A percentile compares a stretch with the other conserved stretches of the same genome.
These are phyloP conservation scores for Candida albicans DNA, from an alignment of 1,139 yeast genomes.

Conservation along the genomic window DNA sequence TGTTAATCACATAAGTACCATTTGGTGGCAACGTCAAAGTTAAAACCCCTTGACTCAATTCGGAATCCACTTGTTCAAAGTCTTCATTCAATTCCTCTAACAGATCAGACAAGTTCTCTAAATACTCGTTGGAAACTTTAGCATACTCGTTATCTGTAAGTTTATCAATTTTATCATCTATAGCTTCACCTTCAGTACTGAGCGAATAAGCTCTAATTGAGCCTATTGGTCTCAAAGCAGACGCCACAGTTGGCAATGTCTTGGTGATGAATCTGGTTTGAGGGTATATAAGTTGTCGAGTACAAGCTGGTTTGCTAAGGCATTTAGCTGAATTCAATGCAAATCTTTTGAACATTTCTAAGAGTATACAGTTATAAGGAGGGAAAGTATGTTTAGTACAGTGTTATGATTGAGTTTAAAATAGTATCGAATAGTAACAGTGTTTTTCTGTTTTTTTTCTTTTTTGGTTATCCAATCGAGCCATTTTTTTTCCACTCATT, in stretches of 20 bases:
- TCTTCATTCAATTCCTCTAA: constrained; percentile 64
- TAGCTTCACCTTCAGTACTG: constrained; percentile 50
- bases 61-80: constrained; percentile 69
- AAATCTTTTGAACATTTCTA: constrained; percentile 9
- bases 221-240: background rate
- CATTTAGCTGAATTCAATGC: constrained; percentile 1
- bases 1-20: constrained; percentile 86
- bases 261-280: background rate
- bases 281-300: background rate
- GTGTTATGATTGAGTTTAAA: no score
- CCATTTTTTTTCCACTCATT: no score
- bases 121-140: constrained; percentile 54
- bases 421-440: no score
- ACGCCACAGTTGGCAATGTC: constrained; percentile 6
- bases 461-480: background rate
- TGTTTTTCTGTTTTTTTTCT: constrained; percentile 1
- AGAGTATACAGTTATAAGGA: no score
- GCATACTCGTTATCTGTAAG: constrained; percentile 56
- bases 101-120: constrained; percentile 63
- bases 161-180: constrained; percentile 51
- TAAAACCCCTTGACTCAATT: constrained; percentile 80
- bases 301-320: background rate
- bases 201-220: constrained; percentile 20
- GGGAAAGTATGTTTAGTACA: no score
- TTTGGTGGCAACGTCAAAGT: constrained; percentile 62